Percentiles rank a stretch among this genome's conserved stretches.
Conservation (phyloP, 345 rosid species). For the Luvunga scandens region DNA sequence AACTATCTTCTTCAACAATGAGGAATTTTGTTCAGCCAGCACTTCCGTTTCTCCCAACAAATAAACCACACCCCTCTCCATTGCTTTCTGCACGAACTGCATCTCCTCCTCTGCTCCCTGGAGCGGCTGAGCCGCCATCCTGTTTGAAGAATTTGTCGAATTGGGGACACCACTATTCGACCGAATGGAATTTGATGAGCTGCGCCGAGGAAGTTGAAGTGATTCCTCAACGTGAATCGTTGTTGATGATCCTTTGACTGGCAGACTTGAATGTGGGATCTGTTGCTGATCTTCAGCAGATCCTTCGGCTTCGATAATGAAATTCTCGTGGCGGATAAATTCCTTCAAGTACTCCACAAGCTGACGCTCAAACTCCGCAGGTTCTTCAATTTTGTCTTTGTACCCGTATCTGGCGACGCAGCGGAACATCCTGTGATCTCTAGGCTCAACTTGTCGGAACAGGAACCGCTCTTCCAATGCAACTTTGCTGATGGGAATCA, state of each 20-base stretch:
- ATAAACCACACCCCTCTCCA: slow-evolving; percentile 64
- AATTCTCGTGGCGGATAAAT: slow-evolving; percentile 47
- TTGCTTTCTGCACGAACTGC: slow-evolving; percentile 51
- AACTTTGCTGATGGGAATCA: slow-evolving; percentile 54
- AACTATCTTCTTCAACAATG: slow-evolving; percentile 54
- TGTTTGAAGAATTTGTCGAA: slow-evolving; percentile 19
- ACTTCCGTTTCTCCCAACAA: slow-evolving; percentile 69
- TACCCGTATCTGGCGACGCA: slow-evolving; percentile 79
- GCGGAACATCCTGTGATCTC: slow-evolving; percentile 56
- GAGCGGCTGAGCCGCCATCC: slow-evolving; percentile 16
- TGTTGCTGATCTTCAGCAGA: neutral
- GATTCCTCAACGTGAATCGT: slow-evolving; percentile 3
- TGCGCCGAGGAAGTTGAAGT: neutral
- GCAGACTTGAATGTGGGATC: neutral
- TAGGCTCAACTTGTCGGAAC: slow-evolving; percentile 63
- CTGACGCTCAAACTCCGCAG: slow-evolving; percentile 47
- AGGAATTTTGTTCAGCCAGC: slow-evolving; percentile 44
- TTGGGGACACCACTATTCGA: neutral
- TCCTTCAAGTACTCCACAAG: slow-evolving; percentile 48
- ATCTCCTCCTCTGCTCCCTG: slow-evolving; percentile 45
- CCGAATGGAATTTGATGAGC: neutral
- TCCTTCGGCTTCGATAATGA: slow-evolving; percentile 8
- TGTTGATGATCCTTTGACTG: slow-evolving; percentile 10
- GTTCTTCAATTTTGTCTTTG: slow-evolving; percentile 39
- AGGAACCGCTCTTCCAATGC: slow-evolving; percentile 52